Base-by-base conservation (phyloP, 106 monocot genomes). In the Dioscorea alata region DNA sequence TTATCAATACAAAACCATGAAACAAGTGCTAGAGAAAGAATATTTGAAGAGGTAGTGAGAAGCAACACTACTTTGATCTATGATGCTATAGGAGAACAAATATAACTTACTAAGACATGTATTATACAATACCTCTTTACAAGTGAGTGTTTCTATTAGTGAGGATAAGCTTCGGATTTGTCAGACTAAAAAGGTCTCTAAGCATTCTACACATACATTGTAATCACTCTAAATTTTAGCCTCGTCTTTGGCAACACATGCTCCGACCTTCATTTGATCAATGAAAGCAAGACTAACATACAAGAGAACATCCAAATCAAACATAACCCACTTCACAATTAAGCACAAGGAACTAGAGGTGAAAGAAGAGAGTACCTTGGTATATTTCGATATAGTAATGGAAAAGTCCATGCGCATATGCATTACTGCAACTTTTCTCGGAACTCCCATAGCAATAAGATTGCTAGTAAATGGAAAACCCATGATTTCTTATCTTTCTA, bases 371-470 rank as follows among this genome's bases (percentile, higher is more conserved):
- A 19, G 48, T 63, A 97, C 96, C 92, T 97, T 97, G 61, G 83
- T 28, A 53, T 71, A 74, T 65, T 80, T 24, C n/a, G n/a, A 97
- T 82, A 77, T 84, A 87, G 71, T 92, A 97, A 23, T 63, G 66
- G 63, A 67, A 23, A 25, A 79, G 50, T 87, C 89, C 66, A 85
- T 64, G 69, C 96, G 92, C 67, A 97, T 78, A 65, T 97, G 96
- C 86, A 97, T 81, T 48, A 97, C 81, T 67, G 96, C 89, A 79
- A 86, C 84, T 78, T 97, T 97, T 23, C 74, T 73, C 21, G 61
- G 81, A 67, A 53, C 82, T 64, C 96, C 96, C 92, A 83, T 64
- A 74, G 28, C 62, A 50, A 51, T 49, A 63, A 33, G 25, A 25
- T 23, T 23, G 4, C 60, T 13, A 25, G 23, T 60, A 23, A 23